Base-by-base conservation (phyloP, 129 eudicot species). In the Flaveria ramosissima region DNA sequence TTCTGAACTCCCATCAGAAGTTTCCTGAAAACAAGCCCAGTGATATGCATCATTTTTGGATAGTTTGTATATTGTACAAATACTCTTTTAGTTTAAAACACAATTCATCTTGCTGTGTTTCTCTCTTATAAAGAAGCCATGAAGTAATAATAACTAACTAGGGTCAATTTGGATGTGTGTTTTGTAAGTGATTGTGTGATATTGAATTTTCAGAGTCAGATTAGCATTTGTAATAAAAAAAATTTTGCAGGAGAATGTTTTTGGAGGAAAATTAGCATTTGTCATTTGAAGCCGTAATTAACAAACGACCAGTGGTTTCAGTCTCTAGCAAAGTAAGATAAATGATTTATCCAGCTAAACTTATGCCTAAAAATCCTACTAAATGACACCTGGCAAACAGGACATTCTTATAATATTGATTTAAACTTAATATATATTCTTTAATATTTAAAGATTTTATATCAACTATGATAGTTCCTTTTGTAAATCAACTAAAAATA, bases 1-100 rank as follows among this genome's bases (percentile, higher is more conserved):
- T 67, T 85, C 96, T 41, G 92, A 85, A 78, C 84, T 86, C 73
- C 87, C 92, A 82, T 80, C 97, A 85, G 91, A 94, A 59, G 85
- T 86, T 45, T 87, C 99, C 99, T 94, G 68, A 55, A 51, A 71
- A 69, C 14, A 14, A 41, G 41, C 72, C 73, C 30, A 57, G 63
- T 46, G n/a, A 57, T 26, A 27, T 53, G 23, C 36, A 51, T 65
- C 20, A 72, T 17, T 12, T 30, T 20, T 46, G 45, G 32, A 14
- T 64, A 64, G 24, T 20, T 17, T 19, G 36, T 63, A 21, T 55
- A 73, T 30, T 55, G 50, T 10, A 32, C 41, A 53, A 27, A 72
- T 53, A 32, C 19, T 17, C 14, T 36, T 32, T 72, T 55, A 55
- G 36, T 72, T 72, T 24, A 52, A 30, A 30, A 17, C 65, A 52